These are phyloP conservation scores for Ceratobasidium sp. DNA, from an alignment of 1,284 basidiomycete genomes.

Conservation along the genomic window DNA sequence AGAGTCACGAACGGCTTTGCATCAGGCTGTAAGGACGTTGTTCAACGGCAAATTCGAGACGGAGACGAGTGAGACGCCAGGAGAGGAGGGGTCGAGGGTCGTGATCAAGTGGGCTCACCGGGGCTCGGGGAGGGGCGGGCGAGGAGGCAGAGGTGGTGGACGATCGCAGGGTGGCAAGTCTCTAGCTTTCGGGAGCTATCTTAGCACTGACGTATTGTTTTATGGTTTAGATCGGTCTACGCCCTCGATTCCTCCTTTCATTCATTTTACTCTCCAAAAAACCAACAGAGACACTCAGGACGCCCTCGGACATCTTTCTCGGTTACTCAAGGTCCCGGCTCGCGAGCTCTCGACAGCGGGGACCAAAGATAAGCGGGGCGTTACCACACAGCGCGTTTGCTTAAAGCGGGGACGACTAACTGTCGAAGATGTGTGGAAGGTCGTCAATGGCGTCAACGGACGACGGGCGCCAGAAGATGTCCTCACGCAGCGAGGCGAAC, in stretches of 20 bases:
- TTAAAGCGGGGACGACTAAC: constrained; percentile 79
- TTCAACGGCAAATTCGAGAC: constrained; percentile 88
- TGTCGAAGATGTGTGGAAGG: constrained; percentile 85
- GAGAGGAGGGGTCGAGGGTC: constrained; percentile 73
- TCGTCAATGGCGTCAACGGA: constrained; percentile 73
- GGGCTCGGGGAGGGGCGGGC: constrained; percentile 56
- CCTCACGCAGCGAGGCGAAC: constrained; percentile 80
- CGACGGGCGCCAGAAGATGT: constrained; percentile 69
- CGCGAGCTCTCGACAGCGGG: constrained; percentile 92
- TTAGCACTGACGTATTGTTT: constrained; percentile 45
- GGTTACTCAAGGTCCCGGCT: constrained; percentile 75
- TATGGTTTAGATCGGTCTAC: constrained; percentile 29
- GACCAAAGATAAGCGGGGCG: constrained; percentile 98
- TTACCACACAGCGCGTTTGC: constrained; percentile 93
- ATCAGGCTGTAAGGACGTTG: constrained; percentile 81
- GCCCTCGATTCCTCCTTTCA: constrained; percentile 73
- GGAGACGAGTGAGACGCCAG: constrained; percentile 66
- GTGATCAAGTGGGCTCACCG: constrained; percentile 75
- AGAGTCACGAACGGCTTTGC: constrained; percentile 81
- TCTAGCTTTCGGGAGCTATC: constrained; percentile 49
- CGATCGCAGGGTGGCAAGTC: constrained; percentile 46
- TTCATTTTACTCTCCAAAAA: constrained; percentile 97
- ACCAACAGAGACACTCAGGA: constrained; percentile 98
- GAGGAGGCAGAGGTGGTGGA: constrained; percentile 58
- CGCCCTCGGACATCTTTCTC: constrained; percentile 81